These are phyloP conservation scores for Curvularia lunata DNA, from an alignment of 2,329 filamentous ascomycete genomes.

Conservation along the genomic window DNA sequence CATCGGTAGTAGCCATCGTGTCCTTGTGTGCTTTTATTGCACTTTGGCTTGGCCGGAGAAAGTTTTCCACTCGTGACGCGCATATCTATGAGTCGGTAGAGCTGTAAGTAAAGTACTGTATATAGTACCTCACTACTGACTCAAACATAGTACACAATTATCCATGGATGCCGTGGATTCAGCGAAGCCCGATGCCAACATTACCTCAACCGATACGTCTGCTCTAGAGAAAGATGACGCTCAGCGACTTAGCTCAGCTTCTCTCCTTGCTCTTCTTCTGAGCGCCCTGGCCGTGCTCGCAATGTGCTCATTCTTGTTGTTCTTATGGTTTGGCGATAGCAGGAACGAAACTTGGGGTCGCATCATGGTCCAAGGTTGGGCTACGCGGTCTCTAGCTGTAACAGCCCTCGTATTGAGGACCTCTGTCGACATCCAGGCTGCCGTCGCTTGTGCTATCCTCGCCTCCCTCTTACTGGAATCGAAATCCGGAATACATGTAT, in stretches of 20 bases:
- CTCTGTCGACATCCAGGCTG: conserved; percentile 10
- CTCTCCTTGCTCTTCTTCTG: not conserved
- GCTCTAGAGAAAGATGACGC: not conserved
- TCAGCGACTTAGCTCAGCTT: not conserved
- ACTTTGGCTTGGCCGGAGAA: conserved; percentile 2
- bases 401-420: conserved; percentile 9
- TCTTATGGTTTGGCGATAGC: conserved; percentile 9
- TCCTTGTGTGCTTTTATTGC: not conserved
- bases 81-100: not conserved
- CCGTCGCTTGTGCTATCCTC: conserved; percentile 9
- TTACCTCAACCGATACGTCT: not conserved
- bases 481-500: not conserved
- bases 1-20: too few relatives aligned
- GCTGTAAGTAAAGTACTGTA: not conserved
- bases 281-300: not conserved
- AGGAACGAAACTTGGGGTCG: conserved; percentile 9
- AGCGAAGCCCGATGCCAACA: not conserved
- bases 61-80: not conserved
- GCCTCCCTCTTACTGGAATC: conserved; percentile 12
- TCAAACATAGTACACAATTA: not conserved
- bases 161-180: not conserved
- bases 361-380: conserved; percentile 14
- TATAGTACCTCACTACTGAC: not conserved
- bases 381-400: not conserved
- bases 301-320: conserved; percentile 6